Evolutionary conservation across 805 yeast species (phyloP).

Genomic region (Candida yuanshanica): DNA sequence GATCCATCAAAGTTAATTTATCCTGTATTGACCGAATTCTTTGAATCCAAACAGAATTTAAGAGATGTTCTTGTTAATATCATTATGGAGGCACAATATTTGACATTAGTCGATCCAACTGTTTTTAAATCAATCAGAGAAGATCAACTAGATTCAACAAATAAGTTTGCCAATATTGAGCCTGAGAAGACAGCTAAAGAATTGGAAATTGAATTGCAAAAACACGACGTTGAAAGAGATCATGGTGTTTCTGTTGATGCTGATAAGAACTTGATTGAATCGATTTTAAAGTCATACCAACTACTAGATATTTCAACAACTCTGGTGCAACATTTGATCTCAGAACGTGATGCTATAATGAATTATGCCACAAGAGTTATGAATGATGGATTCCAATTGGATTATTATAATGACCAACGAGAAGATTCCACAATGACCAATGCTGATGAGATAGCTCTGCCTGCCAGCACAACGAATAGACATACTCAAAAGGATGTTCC

Average conservation of each 20-base stretch:
- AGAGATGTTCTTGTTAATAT: conserved; percentile 56
- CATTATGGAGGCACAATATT: conserved; percentile 61
- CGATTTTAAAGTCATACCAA: conserved; percentile 30
- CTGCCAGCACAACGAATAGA: conserved; percentile 23
- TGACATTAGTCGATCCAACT: conserved; percentile 71
- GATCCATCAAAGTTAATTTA: conserved; percentile 25
- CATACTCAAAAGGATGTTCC: conserved; percentile 40
- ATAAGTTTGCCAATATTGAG: conserved; percentile 29
- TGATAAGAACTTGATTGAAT: conserved; percentile 24
- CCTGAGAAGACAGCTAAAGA: conserved; percentile 46
- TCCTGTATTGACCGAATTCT: conserved; percentile 56
- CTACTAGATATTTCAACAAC: conserved; percentile 29
- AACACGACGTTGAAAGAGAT: conserved; percentile 38
- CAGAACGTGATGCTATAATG: conserved; percentile 62
- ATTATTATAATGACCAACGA: conserved; percentile 46
- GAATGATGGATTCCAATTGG: conserved; percentile 66
- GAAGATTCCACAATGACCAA: conserved; percentile 25
- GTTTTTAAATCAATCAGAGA: conserved; percentile 60
- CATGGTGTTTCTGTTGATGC: conserved; percentile 30
- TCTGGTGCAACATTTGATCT: conserved; percentile 53
- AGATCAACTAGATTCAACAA: conserved; percentile 31
- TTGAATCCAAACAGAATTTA: conserved; percentile 65
- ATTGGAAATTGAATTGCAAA: conserved; percentile 40
- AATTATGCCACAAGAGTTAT: conserved; percentile 73
- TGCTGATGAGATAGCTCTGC: conserved; percentile 23